Base-by-base conservation (phyloP, 257 asterid genomes). In the Nicotiana knightiana region DNA sequence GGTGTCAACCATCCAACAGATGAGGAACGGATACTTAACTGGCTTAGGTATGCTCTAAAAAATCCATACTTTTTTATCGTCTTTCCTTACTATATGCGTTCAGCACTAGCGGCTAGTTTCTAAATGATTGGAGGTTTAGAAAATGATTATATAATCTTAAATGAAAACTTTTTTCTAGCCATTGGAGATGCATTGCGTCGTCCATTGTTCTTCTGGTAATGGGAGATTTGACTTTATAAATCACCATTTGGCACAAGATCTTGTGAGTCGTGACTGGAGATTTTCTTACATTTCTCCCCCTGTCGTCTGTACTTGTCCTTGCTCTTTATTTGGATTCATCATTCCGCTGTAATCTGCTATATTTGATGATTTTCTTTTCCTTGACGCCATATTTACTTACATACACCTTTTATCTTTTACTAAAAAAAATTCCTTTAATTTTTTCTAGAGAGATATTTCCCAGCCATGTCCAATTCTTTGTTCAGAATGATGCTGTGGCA, bases 401-500 rank as follows among this genome's bases (percentile, higher is more conserved):
- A 48, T 26, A 39, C 6, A 58, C 1, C 8, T 9, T 28, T 71
- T 46, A 11, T 24, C 3, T 58, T 9, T 68, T 59, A 48, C 57
- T 48, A 37, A 43, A 37, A 37, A 37, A 37, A 37, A 81, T 57
- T 80, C 80, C 58, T 5, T 46, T 79, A 64, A 79, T 83, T 62
- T 84, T 3, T 67, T 43, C 32, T 4, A 93, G 98, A 86, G 97
- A 93, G 82, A 92, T 92, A 89, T 93, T 93, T 86, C 93, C 98
- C 81, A 89, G 89, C 83, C 90, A 91, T 59, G 94, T 92, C 13
- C 85, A 87, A 76, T 86, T 94, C 80, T 94, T 87, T 84, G 98
- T 94, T 79, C 89, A 92, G 87, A 94, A 94, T 81, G 98, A 94
- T 86, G 92, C 97, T 33, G 97, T 94, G 53, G 98, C 96, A 39